Evolutionary conservation across 2,329 filamentous ascomycete species (phyloP), one percentile per base, ranked within the genome.

Genomic region (Phaeosphaeria sp.): DNA sequence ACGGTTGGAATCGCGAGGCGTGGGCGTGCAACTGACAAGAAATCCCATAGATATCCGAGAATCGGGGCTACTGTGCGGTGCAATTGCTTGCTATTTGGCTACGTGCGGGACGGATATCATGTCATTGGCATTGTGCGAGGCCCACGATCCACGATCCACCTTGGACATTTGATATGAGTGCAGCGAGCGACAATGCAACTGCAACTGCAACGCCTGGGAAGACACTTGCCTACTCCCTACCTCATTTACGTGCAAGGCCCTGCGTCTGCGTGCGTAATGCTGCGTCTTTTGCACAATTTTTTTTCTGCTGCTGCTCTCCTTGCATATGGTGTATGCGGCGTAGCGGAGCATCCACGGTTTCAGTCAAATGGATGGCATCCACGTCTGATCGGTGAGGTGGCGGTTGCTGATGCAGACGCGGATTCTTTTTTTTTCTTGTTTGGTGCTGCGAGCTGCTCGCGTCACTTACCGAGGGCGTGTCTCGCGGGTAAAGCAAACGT

Each of bases 391-490:
- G 36, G 36, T 39, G 36, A n/a, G 36, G 36, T 39, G 36, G 36
- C 36, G 36, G 30, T n/a, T 39, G 36, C 36, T 39, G 36, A 39
- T 39, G 36, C 36, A n/a, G 36, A n/a, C 8, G 25, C 25, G 5
- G 5, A 27, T 27, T n/a, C n/a, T 39, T 39, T 15, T 39, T 39
- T n/a, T 39, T 39, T 39, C 36, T 39, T 39, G 36, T 39, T n/a
- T 39, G 36, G 17, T 39, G 36, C 36, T 39, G 36, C 25, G 25
- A 27, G 25, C 8, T 27, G 5, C 25, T 39, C 36, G 36, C 36
- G 11, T 39, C 36, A 39, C 17, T 59, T 64, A 51, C 64, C 65
- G 62, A 60, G 59, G 56, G 54, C 55, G 55, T 63, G 63, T 64
- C 56, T 60, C 55, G 60, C 59, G 64, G 53, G 60, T 64, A 60